These are phyloP conservation scores for Cyberlindnera lachancei DNA, from an alignment of 805 yeast species.

Conservation along the genomic window DNA sequence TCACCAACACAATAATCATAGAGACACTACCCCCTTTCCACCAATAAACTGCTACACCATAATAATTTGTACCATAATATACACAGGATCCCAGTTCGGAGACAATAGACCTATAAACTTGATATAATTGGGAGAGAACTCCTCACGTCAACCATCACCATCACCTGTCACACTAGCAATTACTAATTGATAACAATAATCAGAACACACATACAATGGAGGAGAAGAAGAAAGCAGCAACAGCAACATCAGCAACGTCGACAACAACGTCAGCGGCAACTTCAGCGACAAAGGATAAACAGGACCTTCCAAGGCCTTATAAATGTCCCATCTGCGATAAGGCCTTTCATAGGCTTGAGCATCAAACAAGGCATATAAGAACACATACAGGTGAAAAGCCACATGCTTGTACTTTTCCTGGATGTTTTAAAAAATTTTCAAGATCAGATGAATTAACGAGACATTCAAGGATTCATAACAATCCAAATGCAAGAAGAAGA, in stretches of 20 bases:
- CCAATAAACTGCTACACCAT: no score
- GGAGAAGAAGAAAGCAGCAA: no score
- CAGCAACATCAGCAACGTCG: neutral
- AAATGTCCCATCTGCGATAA: slow-evolving; percentile 69
- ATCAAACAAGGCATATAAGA: slow-evolving; percentile 71
- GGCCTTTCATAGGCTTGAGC: slow-evolving; percentile 70
- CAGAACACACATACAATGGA: no score
- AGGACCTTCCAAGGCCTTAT: slow-evolving; percentile 44
- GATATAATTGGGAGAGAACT: no score
- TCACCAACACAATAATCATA: neutral
- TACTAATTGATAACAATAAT: neutral
- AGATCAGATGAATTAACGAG: slow-evolving; percentile 71
- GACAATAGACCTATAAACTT: no score
- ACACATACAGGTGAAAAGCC: slow-evolving; percentile 83
- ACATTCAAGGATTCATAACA: slow-evolving; percentile 65
- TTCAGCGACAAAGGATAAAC: slow-evolving; percentile 8
- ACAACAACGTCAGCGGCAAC: neutral
- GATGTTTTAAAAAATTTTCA: slow-evolving; percentile 60
- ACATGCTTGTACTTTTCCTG: slow-evolving; percentile 65
- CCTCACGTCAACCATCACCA: no score
- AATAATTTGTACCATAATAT: no score
- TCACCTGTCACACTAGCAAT: no score
- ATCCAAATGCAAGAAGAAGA: slow-evolving; percentile 62
- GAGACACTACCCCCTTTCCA: no score
- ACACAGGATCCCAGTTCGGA: no score